Evolutionary conservation across 345 rosid genomes (phyloP), one percentile per base, ranked within the genome.

Genomic region (Rhodomyrtus tomentosa): DNA sequence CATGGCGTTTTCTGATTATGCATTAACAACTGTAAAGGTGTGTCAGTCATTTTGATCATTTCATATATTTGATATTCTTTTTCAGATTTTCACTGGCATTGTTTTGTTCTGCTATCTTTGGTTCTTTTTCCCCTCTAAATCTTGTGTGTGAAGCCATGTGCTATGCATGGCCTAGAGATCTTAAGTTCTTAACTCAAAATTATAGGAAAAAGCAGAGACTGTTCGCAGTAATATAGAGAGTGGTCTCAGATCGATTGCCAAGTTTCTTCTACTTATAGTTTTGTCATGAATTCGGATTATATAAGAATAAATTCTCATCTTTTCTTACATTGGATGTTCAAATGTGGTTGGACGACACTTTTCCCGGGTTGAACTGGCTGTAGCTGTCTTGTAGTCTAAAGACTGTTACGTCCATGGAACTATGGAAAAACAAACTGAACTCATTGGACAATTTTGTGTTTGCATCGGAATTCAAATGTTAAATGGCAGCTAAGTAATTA

Each of bases 21-120:
- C 22, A 20, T 53, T 53, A 21, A 53, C 55, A 53, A 52, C 95
- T 36, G 92, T 92, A 83, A 92, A 95, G 97, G 99, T 96, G 88
- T 52, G 80, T 79, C 42, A 45, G 52, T 59, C 76, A 38, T 32
- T 83, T 80, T 52, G 38, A 82, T 79, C 72, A 11, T 20, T 20
- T 48, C 20, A 16, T 49, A 38, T 20, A 10, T 53, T 80, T 50
- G n/a, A 48, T 45, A 49, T 49, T 80, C 52, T 32, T 42, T 80
- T 6, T 80, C 32, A 32, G 27, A 18, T 40, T 79, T 40, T 55
- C 73, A 32, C 48, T 42, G 42, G 4, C 49, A 74, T 74, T 36
- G 81, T 36, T 74, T 74, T 45, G 36, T 68, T 74, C 58, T 73
- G 50, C 22, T 10, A 48, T 86, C 62, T 87, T 81, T 90, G 93